Conservation (phyloP, 208 protist species). For the Acanthamoeba triangularis region DNA sequence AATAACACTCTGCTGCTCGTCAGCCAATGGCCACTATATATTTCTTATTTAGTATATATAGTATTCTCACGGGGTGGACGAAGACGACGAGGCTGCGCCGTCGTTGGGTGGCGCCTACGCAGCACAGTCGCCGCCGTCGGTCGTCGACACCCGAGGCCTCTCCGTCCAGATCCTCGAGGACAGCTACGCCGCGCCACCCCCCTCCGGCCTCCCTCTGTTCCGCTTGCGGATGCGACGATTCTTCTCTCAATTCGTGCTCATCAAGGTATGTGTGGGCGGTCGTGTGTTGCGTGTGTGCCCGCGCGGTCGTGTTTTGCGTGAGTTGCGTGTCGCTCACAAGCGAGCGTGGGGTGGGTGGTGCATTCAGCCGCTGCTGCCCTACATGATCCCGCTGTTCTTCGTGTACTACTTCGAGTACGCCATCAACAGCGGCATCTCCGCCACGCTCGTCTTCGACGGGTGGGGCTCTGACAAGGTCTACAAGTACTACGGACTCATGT, state of each 20-base stretch:
- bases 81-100: background rate
- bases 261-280: background rate
- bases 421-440: slow-evolving; percentile 76
- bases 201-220: background rate
- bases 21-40: background rate
- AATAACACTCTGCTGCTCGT: too few relatives aligned
- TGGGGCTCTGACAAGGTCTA: slow-evolving; percentile 24
- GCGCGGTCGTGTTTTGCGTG: background rate
- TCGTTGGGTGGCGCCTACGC: background rate
- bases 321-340: too few relatives aligned
- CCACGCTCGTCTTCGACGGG: slow-evolving; percentile 13
- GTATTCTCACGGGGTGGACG: background rate
- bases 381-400: slow-evolving; percentile 76
- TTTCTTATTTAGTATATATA: background rate
- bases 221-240: background rate
- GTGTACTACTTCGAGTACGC: slow-evolving; percentile 83
- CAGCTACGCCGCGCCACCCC: background rate
- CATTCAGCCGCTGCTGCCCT: background rate
- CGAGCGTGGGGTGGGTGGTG: background rate
- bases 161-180: slow-evolving; percentile 2
- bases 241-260: background rate
- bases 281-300: background rate
- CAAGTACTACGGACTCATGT: slow-evolving; percentile 76
- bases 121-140: background rate
- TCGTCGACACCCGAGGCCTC: background rate